Conservation (phyloP, 176 grass and related monocot genomes). For the Urochloa ruziziensis region DNA sequence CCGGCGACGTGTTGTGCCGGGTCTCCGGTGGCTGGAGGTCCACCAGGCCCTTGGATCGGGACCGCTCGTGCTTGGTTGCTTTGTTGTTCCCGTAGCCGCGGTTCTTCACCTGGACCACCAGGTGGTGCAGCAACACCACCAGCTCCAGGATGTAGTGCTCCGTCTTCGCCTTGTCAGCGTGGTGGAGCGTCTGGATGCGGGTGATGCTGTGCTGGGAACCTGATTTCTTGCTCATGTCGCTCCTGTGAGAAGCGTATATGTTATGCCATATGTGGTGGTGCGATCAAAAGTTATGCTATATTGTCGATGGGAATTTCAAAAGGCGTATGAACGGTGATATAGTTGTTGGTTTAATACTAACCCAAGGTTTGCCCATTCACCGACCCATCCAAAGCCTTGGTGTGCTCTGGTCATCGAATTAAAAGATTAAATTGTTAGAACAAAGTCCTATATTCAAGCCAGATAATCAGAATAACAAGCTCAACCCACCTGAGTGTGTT, state of each 20-base stretch:
- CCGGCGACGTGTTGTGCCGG: slow-evolving; percentile 42
- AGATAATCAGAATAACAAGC: slow-evolving; percentile 12
- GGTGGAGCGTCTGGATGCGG: slow-evolving; percentile 80
- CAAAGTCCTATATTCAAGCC: not conserved
- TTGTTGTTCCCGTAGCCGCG: slow-evolving; percentile 70
- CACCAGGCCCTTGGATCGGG: not conserved
- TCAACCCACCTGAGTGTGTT: slow-evolving; percentile 74
- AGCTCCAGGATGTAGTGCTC: slow-evolving; percentile 74
- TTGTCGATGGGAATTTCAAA: not conserved
- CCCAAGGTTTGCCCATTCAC: slow-evolving; percentile 94
- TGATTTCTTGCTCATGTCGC: slow-evolving; percentile 69
- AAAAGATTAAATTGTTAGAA: not conserved
- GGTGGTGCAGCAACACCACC: slow-evolving; percentile 81
- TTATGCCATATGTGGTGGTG: not conserved
- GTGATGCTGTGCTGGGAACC: slow-evolving; percentile 37
- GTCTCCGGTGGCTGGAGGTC: not conserved
- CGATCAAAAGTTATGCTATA: not conserved
- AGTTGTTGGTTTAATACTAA: slow-evolving; percentile 47
- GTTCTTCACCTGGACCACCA: slow-evolving; percentile 86
- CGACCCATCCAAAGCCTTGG: slow-evolving; percentile 98
- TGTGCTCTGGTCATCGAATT: slow-evolving; percentile 62
- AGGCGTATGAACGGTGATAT: not conserved
- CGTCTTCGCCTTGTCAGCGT: slow-evolving; percentile 76
- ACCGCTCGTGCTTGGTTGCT: slow-evolving; percentile 22
- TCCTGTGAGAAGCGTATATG: slow-evolving; percentile 35